Percentiles rank a stretch among this genome's conserved stretches.
Evolutionary conservation across 208 protist genomes (phyloP).

Genomic region (Dictyostelium gargantuum): DNA sequence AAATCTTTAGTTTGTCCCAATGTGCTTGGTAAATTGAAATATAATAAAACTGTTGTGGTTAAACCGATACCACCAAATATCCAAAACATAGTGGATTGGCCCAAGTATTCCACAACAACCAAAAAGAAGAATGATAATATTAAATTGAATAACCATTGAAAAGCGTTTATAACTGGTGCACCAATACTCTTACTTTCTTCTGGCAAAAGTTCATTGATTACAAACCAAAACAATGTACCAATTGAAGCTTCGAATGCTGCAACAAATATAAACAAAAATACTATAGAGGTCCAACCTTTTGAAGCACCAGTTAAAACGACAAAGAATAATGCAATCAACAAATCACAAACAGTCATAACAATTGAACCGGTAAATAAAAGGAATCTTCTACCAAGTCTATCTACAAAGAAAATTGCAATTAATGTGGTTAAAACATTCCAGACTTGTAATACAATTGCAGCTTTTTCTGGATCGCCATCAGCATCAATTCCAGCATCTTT

Average conservation of each 20-base stretch:
- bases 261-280: conserved; percentile 35
- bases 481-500: conserved; percentile 3
- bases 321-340: conserved; percentile 36
- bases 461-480: neutral
- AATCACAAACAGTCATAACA: conserved; percentile 20
- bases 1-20: neutral
- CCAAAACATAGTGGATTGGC: conserved; percentile 46
- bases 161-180: conserved; percentile 32
- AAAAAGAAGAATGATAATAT: conserved; percentile 23
- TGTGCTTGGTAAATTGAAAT: neutral
- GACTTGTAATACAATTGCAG: conserved; percentile 18
- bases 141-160: conserved; percentile 56
- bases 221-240: conserved; percentile 63
- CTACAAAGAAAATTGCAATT: conserved; percentile 3
- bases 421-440: conserved; percentile 47
- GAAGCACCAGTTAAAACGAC: neutral
- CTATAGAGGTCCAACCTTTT: conserved; percentile 32
- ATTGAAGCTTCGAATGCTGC: conserved; percentile 38
- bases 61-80: conserved; percentile 43
- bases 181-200: conserved; percentile 55
- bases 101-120: neutral
- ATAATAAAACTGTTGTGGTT: neutral
- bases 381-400: conserved; percentile 45
- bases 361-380: conserved; percentile 6
- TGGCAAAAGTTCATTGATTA: conserved; percentile 52